Evolutionary conservation across 176 grass and related monocot species (phyloP), one percentile per base, ranked within the genome.

Genomic region (sorghum (Sorghum bicolor)): DNA sequence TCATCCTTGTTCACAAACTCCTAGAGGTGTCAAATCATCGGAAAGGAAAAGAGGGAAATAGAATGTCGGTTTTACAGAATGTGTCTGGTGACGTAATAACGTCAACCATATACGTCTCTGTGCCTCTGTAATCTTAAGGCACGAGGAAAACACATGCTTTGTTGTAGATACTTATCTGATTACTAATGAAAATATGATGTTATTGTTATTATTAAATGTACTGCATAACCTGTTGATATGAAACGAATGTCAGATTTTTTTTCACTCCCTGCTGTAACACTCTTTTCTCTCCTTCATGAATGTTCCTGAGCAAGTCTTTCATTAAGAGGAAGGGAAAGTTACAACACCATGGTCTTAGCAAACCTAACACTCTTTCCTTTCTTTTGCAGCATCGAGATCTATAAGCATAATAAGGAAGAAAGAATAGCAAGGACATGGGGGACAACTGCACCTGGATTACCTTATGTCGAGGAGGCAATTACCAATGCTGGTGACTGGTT

Each of bases 381-480:
- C 32, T 80, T 70, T 76, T 77, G 88, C 91, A 99, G 96, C 85
- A 99, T 99, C 81, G 93, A 99, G 86, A 99, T 99, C 52, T 99
- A 99, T 91, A 99, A 91, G 50, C 93, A 96, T 68, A 99, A 99
- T 38, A 99, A 99, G 79, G 96, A 99, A 96, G 96, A 99, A 99
- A 85, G 93, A 85, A 94, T 96, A 81, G 96, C 96, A 72, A 78
- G 96, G 83, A 96, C 93, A 77, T 99, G 96, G 96, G 96, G 96
- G 65, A 99, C 96, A 74, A 92, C 85, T 86, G 91, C 91, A 31
- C 66, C 75, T 48, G 96, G 96, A 28, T 77, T 99, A 60, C 96
- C 96, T 70, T 99, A 99, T 72, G 91, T 86, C 16, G 89, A 99
- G 25, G 93, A 94, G 85, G 91, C 93, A 13, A 96, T 99, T 53